Conservation (phyloP, 257 asterid species). For the Solanum sparsipilum region DNA sequence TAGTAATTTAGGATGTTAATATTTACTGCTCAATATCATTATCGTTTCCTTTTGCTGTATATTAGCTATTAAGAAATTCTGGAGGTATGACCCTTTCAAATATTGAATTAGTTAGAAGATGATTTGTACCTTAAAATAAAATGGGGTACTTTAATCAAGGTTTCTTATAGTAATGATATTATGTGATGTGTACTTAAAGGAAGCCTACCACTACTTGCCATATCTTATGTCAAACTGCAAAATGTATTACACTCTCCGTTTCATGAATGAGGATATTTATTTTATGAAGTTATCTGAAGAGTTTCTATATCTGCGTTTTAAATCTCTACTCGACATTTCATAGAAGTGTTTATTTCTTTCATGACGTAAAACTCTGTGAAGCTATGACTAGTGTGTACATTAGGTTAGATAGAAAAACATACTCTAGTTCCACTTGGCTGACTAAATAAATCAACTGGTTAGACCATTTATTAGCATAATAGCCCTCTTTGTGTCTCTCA, state of each 20-base stretch:
- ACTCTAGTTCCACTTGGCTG: not conserved
- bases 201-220: not conserved
- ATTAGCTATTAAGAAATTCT: not conserved
- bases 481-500: not conserved
- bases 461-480: not conserved
- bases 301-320: not conserved
- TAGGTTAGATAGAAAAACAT: not conserved
- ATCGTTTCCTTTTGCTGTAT: not conserved
- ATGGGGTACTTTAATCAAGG: not conserved
- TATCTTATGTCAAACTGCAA: not conserved
- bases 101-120: not conserved
- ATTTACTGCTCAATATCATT: not conserved
- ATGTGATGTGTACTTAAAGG: not conserved
- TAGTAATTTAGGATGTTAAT: not conserved
- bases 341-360: not conserved
- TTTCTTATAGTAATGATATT: not conserved
- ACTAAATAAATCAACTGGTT: not conserved
- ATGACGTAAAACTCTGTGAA: not conserved
- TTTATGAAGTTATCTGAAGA: not conserved
- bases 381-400: not conserved
- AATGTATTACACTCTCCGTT: not conserved
- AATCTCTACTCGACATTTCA: not conserved
- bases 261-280: not conserved
- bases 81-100: not conserved
- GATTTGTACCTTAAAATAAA: not conserved